Conservation (phyloP, 2,329 filamentous ascomycete species). For the Pestalotiopsis sp. region DNA sequence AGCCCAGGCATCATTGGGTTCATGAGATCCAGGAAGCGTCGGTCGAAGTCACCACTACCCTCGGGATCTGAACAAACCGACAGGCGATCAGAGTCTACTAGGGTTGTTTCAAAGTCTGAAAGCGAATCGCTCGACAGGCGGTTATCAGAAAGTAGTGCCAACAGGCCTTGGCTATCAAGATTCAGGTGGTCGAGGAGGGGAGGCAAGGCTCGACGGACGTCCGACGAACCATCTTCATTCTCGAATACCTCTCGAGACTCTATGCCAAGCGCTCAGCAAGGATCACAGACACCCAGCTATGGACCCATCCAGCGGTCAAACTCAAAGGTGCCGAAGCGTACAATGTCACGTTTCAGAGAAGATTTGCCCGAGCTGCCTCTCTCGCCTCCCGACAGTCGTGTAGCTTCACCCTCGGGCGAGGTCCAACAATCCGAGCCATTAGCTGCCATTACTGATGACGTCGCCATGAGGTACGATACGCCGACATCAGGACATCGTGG, state of each 20-base stretch:
- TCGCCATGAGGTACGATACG: slow-evolving; percentile 45
- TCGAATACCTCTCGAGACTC: slow-evolving; percentile 91
- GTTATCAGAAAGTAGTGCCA: slow-evolving; percentile 54
- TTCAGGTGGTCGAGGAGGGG: slow-evolving; percentile 62
- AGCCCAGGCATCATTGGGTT: slow-evolving; percentile 39
- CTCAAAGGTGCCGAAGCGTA: slow-evolving; percentile 67
- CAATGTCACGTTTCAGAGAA: slow-evolving; percentile 88
- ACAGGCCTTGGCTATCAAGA: slow-evolving; percentile 68
- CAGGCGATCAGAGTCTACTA: slow-evolving; percentile 25
- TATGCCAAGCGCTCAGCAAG: slow-evolving; percentile 55
- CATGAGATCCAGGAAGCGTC: slow-evolving; percentile 47
- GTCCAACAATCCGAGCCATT: slow-evolving; percentile 30
- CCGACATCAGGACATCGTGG: slow-evolving; percentile 47
- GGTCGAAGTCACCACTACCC: slow-evolving; percentile 50
- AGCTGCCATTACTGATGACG: slow-evolving; percentile 34
- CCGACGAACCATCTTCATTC: slow-evolving; percentile 71
- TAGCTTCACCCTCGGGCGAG: slow-evolving; percentile 75
- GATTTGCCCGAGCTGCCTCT: slow-evolving; percentile 84
- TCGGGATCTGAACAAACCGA: slow-evolving; percentile 40
- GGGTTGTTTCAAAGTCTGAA: slow-evolving; percentile 36
- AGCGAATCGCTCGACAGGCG: slow-evolving; percentile 53
- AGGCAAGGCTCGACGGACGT: slow-evolving; percentile 56
- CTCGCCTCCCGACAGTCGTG: slow-evolving; percentile 81
- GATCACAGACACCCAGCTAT: slow-evolving; percentile 33
- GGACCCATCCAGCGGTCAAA: slow-evolving; percentile 34